These are phyloP conservation scores for Aspergillus calidoustus DNA, from an alignment of 2,329 filamentous ascomycete genomes.

Conservation along the genomic window DNA sequence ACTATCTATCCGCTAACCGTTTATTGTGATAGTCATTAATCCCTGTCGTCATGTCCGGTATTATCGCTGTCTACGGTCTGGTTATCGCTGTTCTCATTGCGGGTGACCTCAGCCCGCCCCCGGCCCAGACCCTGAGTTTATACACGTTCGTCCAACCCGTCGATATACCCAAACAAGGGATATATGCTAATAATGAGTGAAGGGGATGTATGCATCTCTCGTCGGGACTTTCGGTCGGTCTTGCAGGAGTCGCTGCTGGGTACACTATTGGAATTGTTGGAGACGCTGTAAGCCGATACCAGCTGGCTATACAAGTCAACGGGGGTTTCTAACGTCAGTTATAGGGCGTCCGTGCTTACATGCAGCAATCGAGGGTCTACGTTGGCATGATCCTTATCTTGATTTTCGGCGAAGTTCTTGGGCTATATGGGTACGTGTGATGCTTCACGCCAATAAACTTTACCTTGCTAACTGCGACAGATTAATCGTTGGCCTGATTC, in stretches of 20 bases:
- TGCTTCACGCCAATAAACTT: background rate
- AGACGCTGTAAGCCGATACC: slow-evolving; percentile 67
- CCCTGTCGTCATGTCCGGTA: slow-evolving; percentile 88
- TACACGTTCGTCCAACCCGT: slow-evolving; percentile 67
- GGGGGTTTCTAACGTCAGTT: slow-evolving; percentile 27
- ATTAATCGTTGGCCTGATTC: slow-evolving; percentile 88
- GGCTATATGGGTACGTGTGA: slow-evolving; percentile 82
- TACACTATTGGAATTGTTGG: slow-evolving; percentile 97
- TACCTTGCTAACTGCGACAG: slow-evolving; percentile 51
- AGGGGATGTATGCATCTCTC: slow-evolving; percentile 93
- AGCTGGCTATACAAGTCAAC: background rate
- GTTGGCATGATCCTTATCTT: slow-evolving; percentile 98
- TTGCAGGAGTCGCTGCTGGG: slow-evolving; percentile 90
- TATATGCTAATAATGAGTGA: slow-evolving; percentile 26
- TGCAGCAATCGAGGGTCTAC: slow-evolving; percentile 94
- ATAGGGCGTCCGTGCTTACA: slow-evolving; percentile 84
- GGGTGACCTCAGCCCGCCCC: slow-evolving; percentile 78
- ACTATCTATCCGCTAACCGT: slow-evolving; percentile 7
- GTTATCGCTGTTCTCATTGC: slow-evolving; percentile 97
- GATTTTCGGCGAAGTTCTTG: slow-evolving; percentile 97
- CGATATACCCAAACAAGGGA: background rate
- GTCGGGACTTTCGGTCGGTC: slow-evolving; percentile 85
- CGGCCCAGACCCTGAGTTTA: slow-evolving; percentile 72
- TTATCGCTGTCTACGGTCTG: slow-evolving; percentile 96
- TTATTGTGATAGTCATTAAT: slow-evolving; percentile 51